These are phyloP conservation scores for Hericium coralloides DNA, from an alignment of 768 basidiomycete species.

Conservation along the genomic window DNA sequence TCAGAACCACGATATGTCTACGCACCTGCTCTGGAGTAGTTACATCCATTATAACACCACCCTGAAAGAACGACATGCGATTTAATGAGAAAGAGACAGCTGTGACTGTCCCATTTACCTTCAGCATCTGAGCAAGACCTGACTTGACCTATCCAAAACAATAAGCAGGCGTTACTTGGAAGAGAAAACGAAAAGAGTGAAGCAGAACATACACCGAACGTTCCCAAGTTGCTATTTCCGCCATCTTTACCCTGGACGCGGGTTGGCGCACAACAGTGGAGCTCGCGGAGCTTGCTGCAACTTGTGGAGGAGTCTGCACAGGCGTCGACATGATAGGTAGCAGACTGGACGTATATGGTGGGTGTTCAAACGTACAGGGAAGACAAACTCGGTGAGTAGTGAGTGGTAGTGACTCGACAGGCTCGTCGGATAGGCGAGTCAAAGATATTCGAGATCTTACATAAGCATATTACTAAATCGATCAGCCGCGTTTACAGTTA, in stretches of 20 bases:
- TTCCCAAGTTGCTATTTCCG: slow-evolving; percentile 52
- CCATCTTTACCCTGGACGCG: slow-evolving; percentile 39
- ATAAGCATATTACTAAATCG: too few relatives aligned
- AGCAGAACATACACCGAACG: slow-evolving; percentile 49
- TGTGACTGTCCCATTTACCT: slow-evolving; percentile 38
- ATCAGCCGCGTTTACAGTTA: too few relatives aligned
- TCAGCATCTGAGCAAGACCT: slow-evolving; percentile 94
- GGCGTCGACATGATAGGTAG: background rate
- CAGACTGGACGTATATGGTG: background rate
- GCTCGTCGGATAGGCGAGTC: too few relatives aligned
- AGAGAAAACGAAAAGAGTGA: background rate
- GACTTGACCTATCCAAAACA: slow-evolving; percentile 63
- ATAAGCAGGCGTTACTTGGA: background rate
- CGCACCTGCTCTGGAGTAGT: slow-evolving; percentile 61
- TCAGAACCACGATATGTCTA: background rate
- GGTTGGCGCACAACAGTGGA: slow-evolving; percentile 39
- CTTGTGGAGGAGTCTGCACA: background rate
- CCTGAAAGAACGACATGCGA: slow-evolving; percentile 29
- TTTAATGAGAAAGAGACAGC: slow-evolving; percentile 1
- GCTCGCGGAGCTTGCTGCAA: background rate
- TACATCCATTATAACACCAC: slow-evolving; percentile 95
- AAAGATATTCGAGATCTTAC: too few relatives aligned
- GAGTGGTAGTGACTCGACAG: too few relatives aligned
- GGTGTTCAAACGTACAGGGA: background rate
- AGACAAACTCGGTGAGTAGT: too few relatives aligned